Evolutionary conservation across 2,329 filamentous ascomycete species (phyloP).

Genomic region (Domatiomyces catenatus): DNA sequence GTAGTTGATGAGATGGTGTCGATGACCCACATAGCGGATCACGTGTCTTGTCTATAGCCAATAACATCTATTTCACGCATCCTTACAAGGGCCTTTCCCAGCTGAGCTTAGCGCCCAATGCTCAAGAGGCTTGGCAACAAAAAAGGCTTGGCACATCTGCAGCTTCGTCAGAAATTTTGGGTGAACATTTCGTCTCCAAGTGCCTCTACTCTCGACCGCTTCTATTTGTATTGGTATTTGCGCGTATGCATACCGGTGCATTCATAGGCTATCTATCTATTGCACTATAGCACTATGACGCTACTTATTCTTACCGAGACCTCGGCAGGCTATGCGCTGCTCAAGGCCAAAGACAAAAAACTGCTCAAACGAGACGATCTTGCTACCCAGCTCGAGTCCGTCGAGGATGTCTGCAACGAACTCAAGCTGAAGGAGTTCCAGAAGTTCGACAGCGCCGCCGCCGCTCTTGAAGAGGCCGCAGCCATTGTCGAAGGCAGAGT

Average conservation of each 20-base stretch:
- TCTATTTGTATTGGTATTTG: neutral
- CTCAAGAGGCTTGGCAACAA: neutral
- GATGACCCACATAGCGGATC: neutral
- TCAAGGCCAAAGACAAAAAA: conserved; percentile 99
- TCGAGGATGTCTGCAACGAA: conserved; percentile 71
- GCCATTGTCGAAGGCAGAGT: conserved; percentile 88
- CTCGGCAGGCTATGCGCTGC: conserved; percentile 89
- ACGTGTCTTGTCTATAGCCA: neutral
- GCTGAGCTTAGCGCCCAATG: too few species aligned
- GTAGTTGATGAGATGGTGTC: neutral
- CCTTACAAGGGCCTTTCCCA: too few species aligned
- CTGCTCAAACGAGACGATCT: conserved; percentile 77
- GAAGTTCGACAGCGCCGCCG: conserved; percentile 89
- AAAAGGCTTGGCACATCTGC: neutral
- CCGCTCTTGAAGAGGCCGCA: conserved; percentile 78
- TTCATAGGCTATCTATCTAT: neutral
- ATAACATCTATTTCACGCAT: neutral
- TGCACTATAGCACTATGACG: conserved; percentile 48
- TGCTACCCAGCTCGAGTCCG: conserved; percentile 55
- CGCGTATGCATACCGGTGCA: neutral
- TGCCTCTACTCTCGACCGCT: neutral
- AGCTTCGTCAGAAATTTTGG: neutral
- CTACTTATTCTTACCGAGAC: conserved; percentile 90
- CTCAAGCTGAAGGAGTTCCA: conserved; percentile 93
- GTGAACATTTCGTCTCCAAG: neutral